Conservation (phyloP, 2,329 filamentous ascomycete genomes). For the Stachybotrys chartarum region DNA sequence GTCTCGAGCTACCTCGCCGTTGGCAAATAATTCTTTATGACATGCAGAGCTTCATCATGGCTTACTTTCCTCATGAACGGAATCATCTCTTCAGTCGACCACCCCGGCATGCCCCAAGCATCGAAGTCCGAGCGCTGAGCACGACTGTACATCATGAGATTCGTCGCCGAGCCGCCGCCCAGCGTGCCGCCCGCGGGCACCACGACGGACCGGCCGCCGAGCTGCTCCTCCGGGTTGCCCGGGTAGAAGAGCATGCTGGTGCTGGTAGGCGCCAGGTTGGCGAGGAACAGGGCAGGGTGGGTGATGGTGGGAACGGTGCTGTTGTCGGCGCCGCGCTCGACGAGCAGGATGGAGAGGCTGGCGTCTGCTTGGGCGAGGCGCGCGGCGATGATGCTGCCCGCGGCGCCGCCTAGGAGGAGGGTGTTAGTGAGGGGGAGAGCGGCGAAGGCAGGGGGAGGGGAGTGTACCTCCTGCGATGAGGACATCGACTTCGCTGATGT, state of each 20-base stretch:
- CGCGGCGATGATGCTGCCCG: constrained; percentile 39
- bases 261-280: constrained; percentile 6
- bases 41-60: neutral
- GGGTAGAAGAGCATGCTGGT: constrained; percentile 11
- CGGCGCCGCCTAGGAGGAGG: constrained; percentile 29
- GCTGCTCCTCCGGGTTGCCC: constrained; percentile 7
- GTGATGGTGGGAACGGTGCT: constrained; percentile 35
- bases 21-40: neutral
- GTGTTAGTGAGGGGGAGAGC: neutral
- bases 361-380: constrained; percentile 42
- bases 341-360: constrained; percentile 39
- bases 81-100: neutral
- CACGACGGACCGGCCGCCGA: constrained; percentile 9
- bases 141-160: constrained; percentile 17
- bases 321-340: constrained; percentile 47
- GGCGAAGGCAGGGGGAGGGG: neutral
- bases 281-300: constrained; percentile 34
- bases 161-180: constrained; percentile 13
- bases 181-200: constrained; percentile 9
- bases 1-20: constrained; percentile 11
- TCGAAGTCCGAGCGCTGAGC: neutral
- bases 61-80: neutral
- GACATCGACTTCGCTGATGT: neutral
- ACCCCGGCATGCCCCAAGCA: neutral
- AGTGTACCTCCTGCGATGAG: neutral